phyloP scores from a whole-genome alignment of 495 filamentous ascomycete genomes.

The Thozetella sp. region DNA sequence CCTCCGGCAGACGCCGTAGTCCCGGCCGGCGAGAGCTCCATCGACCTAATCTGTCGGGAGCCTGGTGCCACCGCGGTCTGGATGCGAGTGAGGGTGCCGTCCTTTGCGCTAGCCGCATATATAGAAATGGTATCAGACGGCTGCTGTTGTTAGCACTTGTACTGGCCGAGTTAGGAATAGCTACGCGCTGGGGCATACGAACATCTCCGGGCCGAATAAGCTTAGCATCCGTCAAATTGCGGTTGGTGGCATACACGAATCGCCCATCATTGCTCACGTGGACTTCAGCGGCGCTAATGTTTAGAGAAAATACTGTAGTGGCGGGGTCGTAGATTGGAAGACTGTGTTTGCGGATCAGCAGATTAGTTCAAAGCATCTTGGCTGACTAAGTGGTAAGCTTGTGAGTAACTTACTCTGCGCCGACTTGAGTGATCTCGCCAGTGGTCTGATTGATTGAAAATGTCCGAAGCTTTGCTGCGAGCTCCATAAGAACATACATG shows the following conservation, averaged over 20 bases:
- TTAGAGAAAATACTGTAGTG: background rate
- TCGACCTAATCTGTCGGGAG: background rate
- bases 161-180: background rate
- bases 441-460: background rate
- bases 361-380: too few relatives aligned
- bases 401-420: background rate
- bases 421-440: background rate
- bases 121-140: background rate
- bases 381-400: too few relatives aligned
- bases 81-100: background rate
- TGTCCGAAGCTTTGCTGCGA: background rate
- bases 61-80: background rate
- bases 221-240: background rate
- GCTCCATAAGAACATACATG: background rate
- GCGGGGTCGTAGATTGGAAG: background rate
- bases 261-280: constrained; percentile 1
- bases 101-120: background rate
- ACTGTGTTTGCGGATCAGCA: too few relatives aligned
- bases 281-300: constrained; percentile 1
- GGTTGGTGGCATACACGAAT: constrained; percentile 1
- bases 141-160: background rate
- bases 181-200: background rate
- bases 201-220: background rate
- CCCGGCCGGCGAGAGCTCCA: background rate
- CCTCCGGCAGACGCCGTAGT: background rate